Evolutionary conservation across 2,329 filamentous ascomycete genomes (phyloP), one percentile per base, ranked within the genome.

Genomic region (Exophiala lecanii-corni): DNA sequence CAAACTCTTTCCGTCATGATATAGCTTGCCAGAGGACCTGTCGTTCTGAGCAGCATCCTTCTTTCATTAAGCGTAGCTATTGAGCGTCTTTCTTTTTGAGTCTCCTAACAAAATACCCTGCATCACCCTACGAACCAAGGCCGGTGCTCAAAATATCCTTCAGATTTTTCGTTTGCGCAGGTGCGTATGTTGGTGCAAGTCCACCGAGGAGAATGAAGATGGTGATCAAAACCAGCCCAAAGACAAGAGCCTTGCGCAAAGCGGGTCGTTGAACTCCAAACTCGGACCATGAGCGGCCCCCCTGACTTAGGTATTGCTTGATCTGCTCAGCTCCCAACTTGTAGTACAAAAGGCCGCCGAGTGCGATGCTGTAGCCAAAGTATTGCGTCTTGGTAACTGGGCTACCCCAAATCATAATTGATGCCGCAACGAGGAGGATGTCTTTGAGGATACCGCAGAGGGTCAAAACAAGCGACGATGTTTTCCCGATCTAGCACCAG

Each of bases 401-500:
- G 43, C 86, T 87, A 55, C 76, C 72, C 82, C 86, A 92, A 62
- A 91, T 81, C 59, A 86, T 63, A 66, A 92, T 84, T 40, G 84
- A 88, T 45, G 80, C 75, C 48, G 76, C 71, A 52, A 94, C 86
- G 42, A 94, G 80, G 45, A 94, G 78, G 49, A 94, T 89, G 64
- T 89, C 86, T 69, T 94, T 94, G 59, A 92, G 78, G 53, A 94
- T 87, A 62, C 88, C 86, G 46, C 82, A 89, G 17, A 94, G 78
- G 23, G 86, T 89, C 69, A 94, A 84, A 57, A 89, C 86, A 39
- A 94, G 78, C 43, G 84, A 85, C 2, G 87, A 94, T 5, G 87
- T 94, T 68, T 86, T 89, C 62, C 87, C 86, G 58, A 94, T 94
- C 85, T 91, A 57, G 12, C n/a, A 35, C 19, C 5, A 7, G 39